Evolutionary conservation across 805 yeast genomes (phyloP).

Genomic region (Tetrapisispora iriomotensis): DNA sequence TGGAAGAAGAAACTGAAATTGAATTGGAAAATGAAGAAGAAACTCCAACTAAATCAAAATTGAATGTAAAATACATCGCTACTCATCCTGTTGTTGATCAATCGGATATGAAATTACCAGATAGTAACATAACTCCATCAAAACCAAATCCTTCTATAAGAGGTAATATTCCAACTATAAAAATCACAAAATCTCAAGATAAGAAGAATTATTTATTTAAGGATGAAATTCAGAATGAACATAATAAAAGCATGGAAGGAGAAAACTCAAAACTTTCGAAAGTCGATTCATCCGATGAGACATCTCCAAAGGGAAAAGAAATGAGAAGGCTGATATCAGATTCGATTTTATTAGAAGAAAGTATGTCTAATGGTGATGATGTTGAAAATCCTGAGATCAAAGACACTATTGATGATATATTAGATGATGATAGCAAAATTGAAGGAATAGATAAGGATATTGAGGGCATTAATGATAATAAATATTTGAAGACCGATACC

Average conservation of each 20-base stretch:
- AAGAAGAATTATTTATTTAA: not conserved
- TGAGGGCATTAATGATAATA: not conserved
- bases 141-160: not conserved
- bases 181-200: not conserved
- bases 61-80: no score
- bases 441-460: not conserved
- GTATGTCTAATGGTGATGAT: not conserved
- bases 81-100: not conserved
- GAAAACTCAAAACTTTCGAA: not conserved
- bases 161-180: not conserved
- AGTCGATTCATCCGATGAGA: not conserved
- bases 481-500: not conserved
- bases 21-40: slow-evolving; percentile 13
- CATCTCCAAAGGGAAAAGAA: not conserved
- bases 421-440: slow-evolving; percentile 4
- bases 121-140: not conserved
- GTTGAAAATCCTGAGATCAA: not conserved
- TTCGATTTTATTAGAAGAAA: slow-evolving; percentile 1
- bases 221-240: slow-evolving; percentile 1
- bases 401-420: slow-evolving; percentile 1
- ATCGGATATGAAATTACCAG: not conserved
- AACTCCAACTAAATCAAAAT: not conserved
- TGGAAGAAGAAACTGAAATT: slow-evolving; percentile 21
- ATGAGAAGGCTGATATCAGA: slow-evolving; percentile 2
- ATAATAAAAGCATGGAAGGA: not conserved